Conservation (phyloP, 768 basidiomycete species). For the Lactifluus hygrophoroides region DNA sequence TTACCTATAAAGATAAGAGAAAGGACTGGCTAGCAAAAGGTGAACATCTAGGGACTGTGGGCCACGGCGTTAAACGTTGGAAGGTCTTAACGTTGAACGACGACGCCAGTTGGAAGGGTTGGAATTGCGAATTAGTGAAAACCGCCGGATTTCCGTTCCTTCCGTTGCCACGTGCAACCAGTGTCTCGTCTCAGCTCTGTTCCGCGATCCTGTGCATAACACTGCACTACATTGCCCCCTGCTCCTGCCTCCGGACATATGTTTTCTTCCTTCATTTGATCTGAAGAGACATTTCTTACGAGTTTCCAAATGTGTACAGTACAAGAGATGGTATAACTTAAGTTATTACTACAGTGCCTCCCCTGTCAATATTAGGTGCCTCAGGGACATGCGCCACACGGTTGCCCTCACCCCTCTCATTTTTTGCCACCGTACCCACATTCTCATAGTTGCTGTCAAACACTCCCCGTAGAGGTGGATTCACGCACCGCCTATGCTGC, state of each 20-base stretch:
- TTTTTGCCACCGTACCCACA: no score
- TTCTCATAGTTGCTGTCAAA: not conserved
- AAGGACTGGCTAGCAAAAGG: conserved; percentile 6
- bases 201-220: not conserved
- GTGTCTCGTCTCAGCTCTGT: not conserved
- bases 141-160: not conserved
- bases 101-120: no score
- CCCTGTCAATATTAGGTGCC: no score
- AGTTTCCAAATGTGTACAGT: no score
- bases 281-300: no score
- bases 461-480: not conserved
- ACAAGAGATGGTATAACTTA: not conserved
- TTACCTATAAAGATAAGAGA: not conserved
- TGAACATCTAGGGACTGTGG: not conserved
- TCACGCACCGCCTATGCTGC: no score
- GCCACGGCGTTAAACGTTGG: no score
- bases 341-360: no score
- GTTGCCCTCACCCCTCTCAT: not conserved
- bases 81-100: not conserved
- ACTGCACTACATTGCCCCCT: no score
- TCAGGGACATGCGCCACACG: not conserved
- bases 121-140: not conserved
- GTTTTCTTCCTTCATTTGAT: no score
- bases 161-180: conserved; percentile 7
- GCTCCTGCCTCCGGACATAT: no score